Base-by-base conservation (phyloP, 2,329 filamentous ascomycete species). In the Fusarium neocosmosporiellum region DNA sequence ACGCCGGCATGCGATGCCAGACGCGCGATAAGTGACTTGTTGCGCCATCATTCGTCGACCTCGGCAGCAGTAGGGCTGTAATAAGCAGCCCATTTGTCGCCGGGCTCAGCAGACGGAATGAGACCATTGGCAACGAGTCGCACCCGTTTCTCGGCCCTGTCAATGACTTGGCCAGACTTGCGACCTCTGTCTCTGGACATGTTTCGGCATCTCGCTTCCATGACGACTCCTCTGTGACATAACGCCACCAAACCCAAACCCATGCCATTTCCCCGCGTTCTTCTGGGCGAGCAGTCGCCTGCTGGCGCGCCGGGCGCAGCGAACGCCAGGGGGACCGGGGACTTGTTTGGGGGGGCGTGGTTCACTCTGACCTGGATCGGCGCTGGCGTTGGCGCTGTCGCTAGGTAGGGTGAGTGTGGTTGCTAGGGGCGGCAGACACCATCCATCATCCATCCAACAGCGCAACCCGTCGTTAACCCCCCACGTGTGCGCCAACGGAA, bases 11-110 rank as follows among this genome's bases (percentile, higher is more conserved):
- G 59, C 69, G 55, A 71, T 59, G 48, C 54, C 62, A 59, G 62
- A 69, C 65, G 67, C 57, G 69, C 71, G 69, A 76, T 71, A 75
- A 72, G 71, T 75, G 75, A 76, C 75, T 74, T 73, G 71, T 67
- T 67, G 41, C 69, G 34, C 41, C 57, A 53, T 59, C 33, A 77
- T 77, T 77, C 73, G 71, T 59, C 65, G 43, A 65, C 48, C 59
- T 70, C 24, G 14, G 18, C 31, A 55, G 64, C 39, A 63, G 67
- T 70, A 65, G 34, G 65, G 65, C 58, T 74, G 55, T 29, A 43
- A 69, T 29, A 43, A 69, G 34, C 53, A 69, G 62, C 50, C 71
- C 62, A 69, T 70, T 57, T 27, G 36, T 46, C 43, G 39, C 62
- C 46, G 57, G 55, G 41, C 66, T 67, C 54, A 67, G 50, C n/a